Base-by-base conservation (phyloP, 2,329 filamentous ascomycete genomes). In the Anthostomella pinea region DNA sequence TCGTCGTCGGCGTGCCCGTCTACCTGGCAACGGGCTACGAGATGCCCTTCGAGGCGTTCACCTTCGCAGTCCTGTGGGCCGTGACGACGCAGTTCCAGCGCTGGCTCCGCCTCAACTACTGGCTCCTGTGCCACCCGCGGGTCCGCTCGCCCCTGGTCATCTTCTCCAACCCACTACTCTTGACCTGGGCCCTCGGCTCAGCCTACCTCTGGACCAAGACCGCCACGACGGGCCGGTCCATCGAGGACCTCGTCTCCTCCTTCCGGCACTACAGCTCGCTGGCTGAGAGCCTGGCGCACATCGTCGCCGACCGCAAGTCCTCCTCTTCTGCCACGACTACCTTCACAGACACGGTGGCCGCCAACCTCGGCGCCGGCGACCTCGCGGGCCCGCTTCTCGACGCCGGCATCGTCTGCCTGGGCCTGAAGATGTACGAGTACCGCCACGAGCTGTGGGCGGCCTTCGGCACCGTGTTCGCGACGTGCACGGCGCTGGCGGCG, bases 401-500 rank as follows among this genome's bases (percentile, higher is more conserved):
- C 19, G 56, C 57, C 5, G 58, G 58, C 8, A 58, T 61, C 19
- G 48, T 54, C 16, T 56, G 51, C 22, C 41, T 60, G 38, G 57
- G 57, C 0, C 51, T 60, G 41, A 61, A 61, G 42, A 59, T 61
- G 52, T 61, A 56, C 40, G 57, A 61, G 33, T 55, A 59, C 37
- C 53, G 58, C 14, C 41, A 41, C n/a, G 57, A 59, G 28, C 43
- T 61, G 5, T 56, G 52, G 48, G 37, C 42, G 4, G 53, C 50
- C 30, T 35, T 54, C 21, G 38, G 37, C 16, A 53, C 57, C 7
- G 52, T 60, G 4, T 39, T 56, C 3, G 42, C 42, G 13, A 56
- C 57, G 2, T 60, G 53, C 29, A 35, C 51, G 3, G 15, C 46
- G 3, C 43, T 55, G 2, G 51, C 58, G 4, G 36, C 39, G 3